phyloP scores from a whole-genome alignment of 805 yeast genomes.

The Brettanomyces custersianus region DNA sequence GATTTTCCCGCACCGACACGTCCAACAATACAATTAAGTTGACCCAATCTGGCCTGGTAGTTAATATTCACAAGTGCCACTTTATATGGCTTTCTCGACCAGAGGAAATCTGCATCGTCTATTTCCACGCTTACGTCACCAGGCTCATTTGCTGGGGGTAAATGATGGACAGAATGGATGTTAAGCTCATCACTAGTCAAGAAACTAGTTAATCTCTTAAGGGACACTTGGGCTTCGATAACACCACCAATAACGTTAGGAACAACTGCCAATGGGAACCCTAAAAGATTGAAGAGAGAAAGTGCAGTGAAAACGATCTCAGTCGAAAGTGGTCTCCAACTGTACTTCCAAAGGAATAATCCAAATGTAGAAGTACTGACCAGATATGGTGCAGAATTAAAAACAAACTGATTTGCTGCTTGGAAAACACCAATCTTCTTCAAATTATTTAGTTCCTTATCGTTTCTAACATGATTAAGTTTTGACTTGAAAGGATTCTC shows the following conservation, averaged over 20 bases:
- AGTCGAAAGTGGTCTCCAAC: slow-evolving; percentile 62
- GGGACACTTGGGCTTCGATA: slow-evolving; percentile 83
- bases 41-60: slow-evolving; percentile 43
- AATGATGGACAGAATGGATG: slow-evolving; percentile 46
- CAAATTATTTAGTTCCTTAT: slow-evolving; percentile 72
- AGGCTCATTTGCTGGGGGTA: slow-evolving; percentile 32
- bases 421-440: slow-evolving; percentile 62
- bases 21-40: slow-evolving; percentile 53
- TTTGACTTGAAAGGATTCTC: slow-evolving; percentile 75
- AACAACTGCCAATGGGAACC: slow-evolving; percentile 86
- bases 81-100: slow-evolving; percentile 70
- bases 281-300: slow-evolving; percentile 75
- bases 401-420: slow-evolving; percentile 66
- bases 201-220: slow-evolving; percentile 65
- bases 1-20: slow-evolving; percentile 64
- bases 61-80: slow-evolving; percentile 40
- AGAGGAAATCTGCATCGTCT: slow-evolving; percentile 61
- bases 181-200: slow-evolving; percentile 75
- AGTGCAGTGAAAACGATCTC: slow-evolving; percentile 90
- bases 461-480: slow-evolving; percentile 76
- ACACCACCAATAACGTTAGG: slow-evolving; percentile 84
- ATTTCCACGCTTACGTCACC: slow-evolving; percentile 66
- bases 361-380: slow-evolving; percentile 90
- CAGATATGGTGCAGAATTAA: slow-evolving; percentile 80
- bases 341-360: slow-evolving; percentile 47